Evolutionary conservation across 2,329 filamentous ascomycete species (phyloP).

Genomic region (Hymenoscyphus albidus): DNA sequence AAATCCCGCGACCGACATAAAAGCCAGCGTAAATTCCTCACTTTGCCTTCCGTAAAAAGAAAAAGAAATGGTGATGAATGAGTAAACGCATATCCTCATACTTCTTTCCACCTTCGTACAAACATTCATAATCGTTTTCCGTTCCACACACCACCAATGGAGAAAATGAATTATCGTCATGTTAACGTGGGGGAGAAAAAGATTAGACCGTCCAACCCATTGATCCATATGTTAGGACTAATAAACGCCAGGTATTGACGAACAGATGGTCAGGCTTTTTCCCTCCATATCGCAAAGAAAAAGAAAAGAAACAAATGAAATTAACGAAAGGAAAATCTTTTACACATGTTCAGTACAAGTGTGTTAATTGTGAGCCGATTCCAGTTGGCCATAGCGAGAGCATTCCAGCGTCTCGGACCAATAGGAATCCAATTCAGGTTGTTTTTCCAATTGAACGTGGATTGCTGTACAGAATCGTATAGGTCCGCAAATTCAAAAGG

Average conservation of each 20-base stretch:
- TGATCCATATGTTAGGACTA: neutral
- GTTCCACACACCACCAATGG: too few species aligned
- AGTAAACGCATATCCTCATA: too few species aligned
- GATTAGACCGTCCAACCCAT: neutral
- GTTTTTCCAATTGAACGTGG: constrained; percentile 21
- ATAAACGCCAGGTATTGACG: neutral
- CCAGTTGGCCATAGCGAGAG: constrained; percentile 25
- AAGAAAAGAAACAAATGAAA: neutral
- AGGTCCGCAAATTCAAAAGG: constrained; percentile 25
- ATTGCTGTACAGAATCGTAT: constrained; percentile 23
- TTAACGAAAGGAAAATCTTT: neutral
- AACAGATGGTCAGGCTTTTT: neutral
- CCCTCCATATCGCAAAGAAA: neutral
- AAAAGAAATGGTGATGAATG: too few species aligned
- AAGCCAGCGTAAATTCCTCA: too few species aligned
- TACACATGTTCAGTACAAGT: constrained; percentile 3
- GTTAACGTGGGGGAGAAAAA: too few species aligned
- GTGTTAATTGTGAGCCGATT: constrained; percentile 2
- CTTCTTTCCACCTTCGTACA: too few species aligned
- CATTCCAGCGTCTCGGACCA: constrained; percentile 33
- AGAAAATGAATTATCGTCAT: too few species aligned
- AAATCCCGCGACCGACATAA: too few species aligned
- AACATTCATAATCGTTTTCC: too few species aligned
- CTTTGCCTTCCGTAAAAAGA: too few species aligned
- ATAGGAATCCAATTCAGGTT: constrained; percentile 10